Conservation (phyloP, 78 protist genomes). For the Pigoraptor vietnamica region DNA sequence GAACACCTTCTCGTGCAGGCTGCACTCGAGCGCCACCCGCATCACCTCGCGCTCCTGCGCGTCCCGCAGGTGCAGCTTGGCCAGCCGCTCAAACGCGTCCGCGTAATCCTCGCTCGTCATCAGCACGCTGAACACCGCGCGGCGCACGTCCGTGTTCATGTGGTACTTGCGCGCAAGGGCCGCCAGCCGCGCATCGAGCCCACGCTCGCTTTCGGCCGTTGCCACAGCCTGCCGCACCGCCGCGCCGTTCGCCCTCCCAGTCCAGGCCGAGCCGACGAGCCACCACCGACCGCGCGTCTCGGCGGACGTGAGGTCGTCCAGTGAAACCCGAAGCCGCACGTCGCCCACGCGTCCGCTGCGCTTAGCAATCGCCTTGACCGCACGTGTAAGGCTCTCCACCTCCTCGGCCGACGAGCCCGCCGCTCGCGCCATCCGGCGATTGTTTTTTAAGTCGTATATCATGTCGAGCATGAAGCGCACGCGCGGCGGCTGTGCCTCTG, state of each 20-base stretch:
- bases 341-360: not conserved
- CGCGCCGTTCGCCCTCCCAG: not conserved
- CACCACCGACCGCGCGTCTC: conserved; percentile 24
- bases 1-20: not conserved
- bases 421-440: not conserved
- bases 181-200: not conserved
- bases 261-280: conserved; percentile 34
- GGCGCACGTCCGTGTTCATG: conserved; percentile 34
- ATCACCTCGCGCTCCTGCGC: conserved; percentile 16
- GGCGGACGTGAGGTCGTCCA: not conserved
- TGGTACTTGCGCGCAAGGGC: not conserved
- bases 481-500: not conserved
- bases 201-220: not conserved
- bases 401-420: not conserved
- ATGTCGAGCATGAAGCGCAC: conserved; percentile 15
- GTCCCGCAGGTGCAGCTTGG: not conserved
- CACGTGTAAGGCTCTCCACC: not conserved
- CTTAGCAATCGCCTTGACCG: not conserved
- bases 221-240: not conserved
- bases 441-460: conserved; percentile 5
- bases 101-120: conserved; percentile 13
- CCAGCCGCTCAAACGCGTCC: conserved; percentile 14
- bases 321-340: not conserved
- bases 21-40: not conserved
- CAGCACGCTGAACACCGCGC: not conserved